A percentile compares a stretch with the other conserved stretches of the same genome.
phyloP scores from a whole-genome alignment of 805 yeast species.

The Wickerhamiella lipophila region DNA sequence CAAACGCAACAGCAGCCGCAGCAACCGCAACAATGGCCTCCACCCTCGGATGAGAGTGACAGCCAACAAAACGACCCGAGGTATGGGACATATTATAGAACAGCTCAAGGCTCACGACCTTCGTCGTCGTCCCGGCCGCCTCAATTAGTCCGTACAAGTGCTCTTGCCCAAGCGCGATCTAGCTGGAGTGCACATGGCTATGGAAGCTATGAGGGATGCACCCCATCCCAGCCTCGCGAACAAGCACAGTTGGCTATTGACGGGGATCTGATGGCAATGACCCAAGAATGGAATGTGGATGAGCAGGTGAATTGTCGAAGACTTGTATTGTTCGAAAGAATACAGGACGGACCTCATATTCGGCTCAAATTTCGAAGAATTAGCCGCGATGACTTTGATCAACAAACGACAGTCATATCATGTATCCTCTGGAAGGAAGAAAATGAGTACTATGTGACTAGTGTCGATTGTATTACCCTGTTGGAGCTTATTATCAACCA shows the following conservation, averaged over 20 bases:
- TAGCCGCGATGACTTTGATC: conserved; percentile 28
- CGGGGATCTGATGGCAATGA: conserved; percentile 27
- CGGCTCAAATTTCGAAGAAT: conserved; percentile 32
- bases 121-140: background rate
- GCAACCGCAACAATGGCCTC: conserved; percentile 1
- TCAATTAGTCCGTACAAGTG: conserved; percentile 10
- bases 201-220: background rate
- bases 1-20: background rate
- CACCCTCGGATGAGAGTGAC: background rate
- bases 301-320: conserved; percentile 35
- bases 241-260: conserved; percentile 17
- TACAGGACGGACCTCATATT: conserved; percentile 28
- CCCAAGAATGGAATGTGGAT: conserved; percentile 34
- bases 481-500: conserved; percentile 44
- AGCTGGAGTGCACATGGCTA: conserved; percentile 5
- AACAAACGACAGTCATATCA: conserved; percentile 37
- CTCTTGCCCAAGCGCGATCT: conserved; percentile 3
- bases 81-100: background rate
- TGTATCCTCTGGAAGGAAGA: conserved; percentile 48
- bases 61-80: conserved; percentile 1
- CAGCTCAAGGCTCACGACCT: background rate
- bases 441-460: conserved; percentile 42
- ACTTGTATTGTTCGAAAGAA: conserved; percentile 36
- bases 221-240: background rate
- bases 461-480: conserved; percentile 48